A percentile compares a stretch with the other conserved stretches of the same genome.
These are phyloP conservation scores for Colletotrichum tropicicola DNA, from an alignment of 2,329 filamentous ascomycete genomes.

Conservation along the genomic window DNA sequence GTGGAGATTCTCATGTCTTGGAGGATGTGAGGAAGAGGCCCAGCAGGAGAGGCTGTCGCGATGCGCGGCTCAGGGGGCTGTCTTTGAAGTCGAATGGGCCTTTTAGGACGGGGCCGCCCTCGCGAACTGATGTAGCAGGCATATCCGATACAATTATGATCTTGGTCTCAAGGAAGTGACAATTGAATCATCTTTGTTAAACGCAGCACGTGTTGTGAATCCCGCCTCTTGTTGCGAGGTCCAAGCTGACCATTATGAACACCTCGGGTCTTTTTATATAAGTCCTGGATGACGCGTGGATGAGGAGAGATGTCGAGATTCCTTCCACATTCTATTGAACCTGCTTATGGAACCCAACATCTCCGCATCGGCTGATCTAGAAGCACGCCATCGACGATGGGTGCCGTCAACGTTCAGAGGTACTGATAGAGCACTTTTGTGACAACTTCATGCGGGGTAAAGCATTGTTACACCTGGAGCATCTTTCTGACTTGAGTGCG, in stretches of 20 bases:
- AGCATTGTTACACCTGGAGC: no score
- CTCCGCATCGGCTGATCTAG: not conserved
- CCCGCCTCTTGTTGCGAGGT: no score
- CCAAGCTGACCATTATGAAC: not conserved
- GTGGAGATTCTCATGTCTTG: constrained; percentile 16
- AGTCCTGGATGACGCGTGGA: constrained; percentile 1
- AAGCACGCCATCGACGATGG: not conserved
- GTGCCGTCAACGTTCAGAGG: not conserved
- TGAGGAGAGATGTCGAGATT: constrained; percentile 12
- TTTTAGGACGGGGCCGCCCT: constrained; percentile 1
- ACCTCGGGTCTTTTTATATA: not conserved
- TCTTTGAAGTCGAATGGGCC: constrained; percentile 6
- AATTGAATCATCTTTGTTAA: not conserved
- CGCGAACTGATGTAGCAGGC: constrained; percentile 13
- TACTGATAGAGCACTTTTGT: no score
- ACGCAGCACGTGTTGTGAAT: not conserved
- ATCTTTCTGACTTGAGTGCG: no score
- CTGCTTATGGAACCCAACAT: not conserved
- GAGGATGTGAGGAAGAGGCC: constrained; percentile 6
- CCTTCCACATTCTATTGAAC: not conserved
- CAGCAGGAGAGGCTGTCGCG: constrained; percentile 10
- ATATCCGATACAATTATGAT: not conserved
- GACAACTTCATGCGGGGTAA: no score
- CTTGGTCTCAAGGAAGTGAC: not conserved
- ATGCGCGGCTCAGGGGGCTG: not conserved